Conservation (phyloP, 2,329 filamentous ascomycete genomes). For the Colletotrichum godetiae region DNA sequence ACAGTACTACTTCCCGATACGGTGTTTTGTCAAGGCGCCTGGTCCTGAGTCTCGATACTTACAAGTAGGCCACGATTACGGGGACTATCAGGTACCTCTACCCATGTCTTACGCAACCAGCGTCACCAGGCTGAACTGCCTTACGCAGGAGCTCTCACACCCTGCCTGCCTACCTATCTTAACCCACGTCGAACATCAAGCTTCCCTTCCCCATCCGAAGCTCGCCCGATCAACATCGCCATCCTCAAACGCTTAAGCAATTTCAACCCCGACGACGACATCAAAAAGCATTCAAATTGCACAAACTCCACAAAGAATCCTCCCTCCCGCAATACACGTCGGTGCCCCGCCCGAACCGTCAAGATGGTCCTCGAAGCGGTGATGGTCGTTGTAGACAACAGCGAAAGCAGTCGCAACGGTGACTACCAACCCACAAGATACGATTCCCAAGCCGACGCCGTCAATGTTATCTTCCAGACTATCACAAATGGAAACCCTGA, state of each 20-base stretch:
- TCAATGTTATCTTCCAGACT: slow-evolving; percentile 93
- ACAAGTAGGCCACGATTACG: too few relatives aligned
- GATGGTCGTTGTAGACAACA: slow-evolving; percentile 99
- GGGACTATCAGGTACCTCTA: slow-evolving; percentile 3
- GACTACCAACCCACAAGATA: slow-evolving; percentile 92
- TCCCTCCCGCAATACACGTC: neutral
- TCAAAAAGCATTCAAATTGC: neutral
- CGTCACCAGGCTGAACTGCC: slow-evolving; percentile 57
- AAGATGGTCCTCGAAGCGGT: slow-evolving; percentile 99
- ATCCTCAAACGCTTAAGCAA: neutral
- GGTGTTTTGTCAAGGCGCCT: neutral
- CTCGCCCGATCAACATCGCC: slow-evolving; percentile 20
- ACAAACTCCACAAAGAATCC: neutral
- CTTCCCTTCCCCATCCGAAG: slow-evolving; percentile 37
- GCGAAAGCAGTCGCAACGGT: slow-evolving; percentile 97
- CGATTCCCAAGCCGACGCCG: slow-evolving; percentile 95
- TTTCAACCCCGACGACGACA: neutral
- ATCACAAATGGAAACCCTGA: slow-evolving; percentile 97
- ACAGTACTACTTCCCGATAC: neutral
- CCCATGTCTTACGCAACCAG: slow-evolving; percentile 22
- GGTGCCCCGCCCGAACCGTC: slow-evolving; percentile 50
- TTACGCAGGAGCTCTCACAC: slow-evolving; percentile 48
- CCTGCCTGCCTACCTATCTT: neutral
- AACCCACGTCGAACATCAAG: slow-evolving; percentile 35
- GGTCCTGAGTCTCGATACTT: neutral